These are phyloP conservation scores for Xanthoconium separans DNA, from an alignment of 1,284 basidiomycete genomes.

Conservation along the genomic window DNA sequence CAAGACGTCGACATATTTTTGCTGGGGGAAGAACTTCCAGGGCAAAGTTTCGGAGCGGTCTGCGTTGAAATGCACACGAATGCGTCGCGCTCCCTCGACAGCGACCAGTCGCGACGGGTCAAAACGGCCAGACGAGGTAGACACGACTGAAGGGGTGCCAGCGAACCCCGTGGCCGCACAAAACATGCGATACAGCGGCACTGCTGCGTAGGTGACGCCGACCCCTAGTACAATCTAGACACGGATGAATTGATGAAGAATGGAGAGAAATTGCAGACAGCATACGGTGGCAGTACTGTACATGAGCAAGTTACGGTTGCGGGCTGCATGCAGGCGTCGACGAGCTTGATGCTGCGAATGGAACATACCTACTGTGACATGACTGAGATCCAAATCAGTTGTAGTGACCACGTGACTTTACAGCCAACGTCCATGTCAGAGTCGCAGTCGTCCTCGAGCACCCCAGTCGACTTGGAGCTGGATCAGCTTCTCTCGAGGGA, in stretches of 20 bases:
- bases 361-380: not conserved
- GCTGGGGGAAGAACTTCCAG: slow-evolving; percentile 92
- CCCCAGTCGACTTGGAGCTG: slow-evolving; percentile 47
- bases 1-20: slow-evolving; percentile 87
- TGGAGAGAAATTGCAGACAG: slow-evolving; percentile 9
- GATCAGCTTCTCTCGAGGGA: slow-evolving; percentile 75
- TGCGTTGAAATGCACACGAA: slow-evolving; percentile 96
- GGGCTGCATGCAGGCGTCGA: slow-evolving; percentile 42
- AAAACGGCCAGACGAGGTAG: slow-evolving; percentile 69
- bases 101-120: slow-evolving; percentile 81
- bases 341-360: slow-evolving; percentile 28
- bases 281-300: slow-evolving; percentile 77
- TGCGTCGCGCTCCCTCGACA: slow-evolving; percentile 66
- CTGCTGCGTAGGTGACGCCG: slow-evolving; percentile 93
- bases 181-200: slow-evolving; percentile 96
- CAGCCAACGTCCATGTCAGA: not conserved
- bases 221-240: slow-evolving; percentile 78
- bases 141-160: slow-evolving; percentile 83
- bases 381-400: too few relatives aligned
- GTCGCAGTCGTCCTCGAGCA: slow-evolving; percentile 11
- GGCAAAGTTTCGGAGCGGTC: slow-evolving; percentile 87
- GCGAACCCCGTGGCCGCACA: slow-evolving; percentile 97
- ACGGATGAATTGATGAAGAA: not conserved
- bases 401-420: not conserved
- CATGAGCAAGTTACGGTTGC: slow-evolving; percentile 75